These are phyloP conservation scores for Chaetomium sp. DNA, from an alignment of 2,329 filamentous ascomycete species.

Conservation along the genomic window DNA sequence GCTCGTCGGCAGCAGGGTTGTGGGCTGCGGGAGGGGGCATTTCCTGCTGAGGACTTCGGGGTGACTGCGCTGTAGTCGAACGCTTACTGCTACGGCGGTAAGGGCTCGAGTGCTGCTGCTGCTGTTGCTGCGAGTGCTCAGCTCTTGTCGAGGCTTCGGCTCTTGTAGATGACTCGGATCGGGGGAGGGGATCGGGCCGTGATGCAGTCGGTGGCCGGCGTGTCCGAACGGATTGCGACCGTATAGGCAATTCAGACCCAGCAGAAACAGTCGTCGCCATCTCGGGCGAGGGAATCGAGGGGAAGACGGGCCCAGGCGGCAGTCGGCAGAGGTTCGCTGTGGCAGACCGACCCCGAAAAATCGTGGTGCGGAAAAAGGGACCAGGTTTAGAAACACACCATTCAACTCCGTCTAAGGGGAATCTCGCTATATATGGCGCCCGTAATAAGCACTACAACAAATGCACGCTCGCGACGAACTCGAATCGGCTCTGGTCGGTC, in stretches of 20 bases:
- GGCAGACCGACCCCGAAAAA: conserved; percentile 9
- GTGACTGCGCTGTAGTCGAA: conserved; percentile 41
- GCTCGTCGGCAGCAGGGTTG: conserved; percentile 55
- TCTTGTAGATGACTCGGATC: conserved; percentile 36
- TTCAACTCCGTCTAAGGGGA: conserved; percentile 10
- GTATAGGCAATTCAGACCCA: conserved; percentile 35
- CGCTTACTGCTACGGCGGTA: conserved; percentile 49
- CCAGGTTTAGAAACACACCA: conserved; percentile 13
- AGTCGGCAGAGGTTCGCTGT: conserved; percentile 15
- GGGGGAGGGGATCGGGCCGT: conserved; percentile 33
- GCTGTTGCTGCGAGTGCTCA: not conserved
- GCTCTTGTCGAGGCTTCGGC: conserved; percentile 31
- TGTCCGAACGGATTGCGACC: conserved; percentile 37
- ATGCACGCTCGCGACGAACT: not conserved
- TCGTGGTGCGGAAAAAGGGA: not conserved
- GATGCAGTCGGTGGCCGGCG: conserved; percentile 35
- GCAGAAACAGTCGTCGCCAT: conserved; percentile 35
- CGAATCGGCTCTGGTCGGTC: not conserved
- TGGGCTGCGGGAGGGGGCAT: conserved; percentile 59
- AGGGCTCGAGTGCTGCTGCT: conserved; percentile 22
- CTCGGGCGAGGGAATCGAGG: conserved; percentile 7
- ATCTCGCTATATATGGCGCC: conserved; percentile 2
- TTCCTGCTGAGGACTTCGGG: conserved; percentile 41
- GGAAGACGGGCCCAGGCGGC: conserved; percentile 12
- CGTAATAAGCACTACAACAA: not conserved